phyloP scores from a whole-genome alignment of 1,139 yeast species.

The Suhomyces anneliseae region DNA sequence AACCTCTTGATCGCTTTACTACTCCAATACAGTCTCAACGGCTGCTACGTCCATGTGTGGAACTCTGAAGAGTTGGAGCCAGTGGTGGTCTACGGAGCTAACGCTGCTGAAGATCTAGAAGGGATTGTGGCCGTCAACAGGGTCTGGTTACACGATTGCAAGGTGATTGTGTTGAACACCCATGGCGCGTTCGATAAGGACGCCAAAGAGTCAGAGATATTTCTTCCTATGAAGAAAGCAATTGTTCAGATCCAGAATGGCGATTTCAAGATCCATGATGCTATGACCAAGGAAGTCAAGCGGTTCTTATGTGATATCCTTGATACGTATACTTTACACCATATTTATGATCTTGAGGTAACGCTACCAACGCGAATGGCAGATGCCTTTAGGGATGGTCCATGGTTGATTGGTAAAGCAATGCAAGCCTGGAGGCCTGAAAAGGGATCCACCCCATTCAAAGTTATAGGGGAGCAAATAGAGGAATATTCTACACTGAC shows the following conservation, averaged over 20 bases:
- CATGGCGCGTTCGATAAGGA: conserved; percentile 6
- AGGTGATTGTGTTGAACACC: conserved; percentile 21
- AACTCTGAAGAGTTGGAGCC: conserved; percentile 59
- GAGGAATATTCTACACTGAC: not conserved
- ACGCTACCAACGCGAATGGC: conserved; percentile 4
- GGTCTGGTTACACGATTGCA: conserved; percentile 41
- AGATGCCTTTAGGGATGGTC: conserved; percentile 4
- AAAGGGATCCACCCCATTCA: not conserved
- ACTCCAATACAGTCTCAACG: conserved; percentile 28
- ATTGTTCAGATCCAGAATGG: conserved; percentile 10
- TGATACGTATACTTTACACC: conserved; percentile 7
- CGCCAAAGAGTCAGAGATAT: not conserved
- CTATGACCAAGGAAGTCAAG: conserved; percentile 4
- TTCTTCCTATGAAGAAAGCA: conserved; percentile 9
- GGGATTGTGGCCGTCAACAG: conserved; percentile 41
- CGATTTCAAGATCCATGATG: conserved; percentile 6
- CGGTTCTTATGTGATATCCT: not conserved
- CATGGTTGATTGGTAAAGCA: conserved; percentile 12
- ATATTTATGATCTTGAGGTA: conserved; percentile 10
- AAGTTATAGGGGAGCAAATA: not conserved
- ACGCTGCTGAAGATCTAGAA: conserved; percentile 38
- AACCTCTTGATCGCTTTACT: conserved; percentile 45
- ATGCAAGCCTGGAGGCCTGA: conserved; percentile 6
- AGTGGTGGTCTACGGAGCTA: conserved; percentile 40
- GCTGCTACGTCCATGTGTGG: conserved; percentile 44